Percentiles rank a stretch among this genome's conserved stretches.
Evolutionary conservation across 1,139 yeast species (phyloP).

Genomic region (Candida tetrigidarum): DNA sequence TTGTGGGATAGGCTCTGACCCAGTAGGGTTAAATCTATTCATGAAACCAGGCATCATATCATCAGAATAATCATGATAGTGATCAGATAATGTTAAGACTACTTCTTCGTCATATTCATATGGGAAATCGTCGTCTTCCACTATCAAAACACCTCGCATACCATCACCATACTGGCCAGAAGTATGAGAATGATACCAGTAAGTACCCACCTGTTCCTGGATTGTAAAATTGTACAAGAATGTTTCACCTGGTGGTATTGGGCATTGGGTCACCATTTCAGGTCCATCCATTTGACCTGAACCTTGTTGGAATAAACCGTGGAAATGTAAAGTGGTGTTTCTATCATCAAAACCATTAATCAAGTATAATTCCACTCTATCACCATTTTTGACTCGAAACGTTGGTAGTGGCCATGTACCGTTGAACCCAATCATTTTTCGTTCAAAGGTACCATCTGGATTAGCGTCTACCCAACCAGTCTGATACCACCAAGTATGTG

Average conservation of each 20-base stretch:
- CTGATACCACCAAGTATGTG: conserved; percentile 57
- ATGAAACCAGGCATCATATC: conserved; percentile 52
- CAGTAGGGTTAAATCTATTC: conserved; percentile 74
- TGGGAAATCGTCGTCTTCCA: conserved; percentile 63
- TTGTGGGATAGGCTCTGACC: conserved; percentile 82
- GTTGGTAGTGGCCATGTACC: conserved; percentile 77
- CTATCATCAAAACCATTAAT: conserved; percentile 58
- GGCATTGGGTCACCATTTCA: conserved; percentile 77
- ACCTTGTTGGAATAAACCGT: conserved; percentile 70
- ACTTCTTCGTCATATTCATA: conserved; percentile 68
- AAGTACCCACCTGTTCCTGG: conserved; percentile 69
- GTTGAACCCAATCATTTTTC: conserved; percentile 67
- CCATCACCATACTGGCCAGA: conserved; percentile 82
- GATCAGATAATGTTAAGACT: conserved; percentile 58
- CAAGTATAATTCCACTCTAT: conserved; percentile 59
- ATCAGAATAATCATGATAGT: conserved; percentile 59
- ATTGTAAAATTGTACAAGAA: conserved; percentile 69
- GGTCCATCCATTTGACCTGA: conserved; percentile 77
- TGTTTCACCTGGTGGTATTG: conserved; percentile 68
- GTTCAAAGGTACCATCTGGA: conserved; percentile 40
- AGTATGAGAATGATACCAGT: conserved; percentile 85
- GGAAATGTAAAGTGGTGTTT: conserved; percentile 75
- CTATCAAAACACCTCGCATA: conserved; percentile 67
- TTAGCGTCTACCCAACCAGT: conserved; percentile 57
- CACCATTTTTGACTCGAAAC: conserved; percentile 65